phyloP scores from a whole-genome alignment of 176 grass and related monocot species.

The Avena sativa region DNA sequence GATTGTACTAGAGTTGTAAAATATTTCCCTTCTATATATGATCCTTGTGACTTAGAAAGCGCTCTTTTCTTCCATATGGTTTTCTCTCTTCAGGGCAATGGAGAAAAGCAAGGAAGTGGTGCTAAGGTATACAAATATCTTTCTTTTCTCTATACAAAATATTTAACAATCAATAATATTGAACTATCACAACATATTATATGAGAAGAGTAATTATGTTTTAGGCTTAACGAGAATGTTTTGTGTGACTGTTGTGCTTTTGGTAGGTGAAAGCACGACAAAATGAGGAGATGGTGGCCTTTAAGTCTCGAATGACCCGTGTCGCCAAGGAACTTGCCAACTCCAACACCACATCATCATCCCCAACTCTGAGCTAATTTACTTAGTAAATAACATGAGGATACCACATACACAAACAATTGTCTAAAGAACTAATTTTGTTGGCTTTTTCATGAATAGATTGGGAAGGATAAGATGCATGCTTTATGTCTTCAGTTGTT shows the following conservation, averaged over 20 bases:
- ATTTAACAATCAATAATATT: not conserved
- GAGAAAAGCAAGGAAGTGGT: not conserved
- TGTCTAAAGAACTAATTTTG: not conserved
- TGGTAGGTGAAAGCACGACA: not conserved
- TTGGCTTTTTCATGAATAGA: not conserved
- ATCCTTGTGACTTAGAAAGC: not conserved
- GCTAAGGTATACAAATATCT: not conserved
- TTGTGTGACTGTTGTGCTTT: not conserved
- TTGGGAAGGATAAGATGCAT: not conserved
- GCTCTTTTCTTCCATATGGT: not conserved
- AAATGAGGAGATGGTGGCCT: not conserved
- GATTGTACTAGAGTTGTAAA: not conserved
- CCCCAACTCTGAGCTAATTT: not conserved
- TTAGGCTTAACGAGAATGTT: not conserved
- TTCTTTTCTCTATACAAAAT: not conserved
- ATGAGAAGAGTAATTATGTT: not conserved
- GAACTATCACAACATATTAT: not conserved
- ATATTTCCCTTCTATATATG: not conserved
- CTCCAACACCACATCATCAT: not conserved
- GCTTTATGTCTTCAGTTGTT: not conserved
- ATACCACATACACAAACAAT: not conserved
- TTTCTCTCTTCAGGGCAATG: conserved; percentile 16
- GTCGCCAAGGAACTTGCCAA: not conserved
- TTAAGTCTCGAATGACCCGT: not conserved
- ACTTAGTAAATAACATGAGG: not conserved